Conservation (phyloP, 371 early-diverging fungal species). For the Blakeslea trispora region DNA sequence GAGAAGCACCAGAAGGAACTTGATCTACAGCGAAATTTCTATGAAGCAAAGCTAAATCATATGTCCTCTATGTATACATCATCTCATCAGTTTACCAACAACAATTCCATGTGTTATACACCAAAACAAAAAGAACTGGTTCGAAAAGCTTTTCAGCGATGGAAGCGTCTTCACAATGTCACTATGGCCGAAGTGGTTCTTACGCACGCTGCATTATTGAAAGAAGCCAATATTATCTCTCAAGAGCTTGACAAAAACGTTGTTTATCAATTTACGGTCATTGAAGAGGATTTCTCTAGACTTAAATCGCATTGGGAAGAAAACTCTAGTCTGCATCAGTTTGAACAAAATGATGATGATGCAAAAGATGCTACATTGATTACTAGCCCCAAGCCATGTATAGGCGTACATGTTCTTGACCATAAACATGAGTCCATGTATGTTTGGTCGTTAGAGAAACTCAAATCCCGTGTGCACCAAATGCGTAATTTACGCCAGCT, state of each 20-base stretch:
- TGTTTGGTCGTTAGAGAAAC: conserved; percentile 72
- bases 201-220: conserved; percentile 71
- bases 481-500: conserved; percentile 80
- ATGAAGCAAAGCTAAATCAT: conserved; percentile 57
- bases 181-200: conserved; percentile 74
- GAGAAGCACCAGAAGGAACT: conserved; percentile 59
- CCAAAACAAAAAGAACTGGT: conserved; percentile 37
- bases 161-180: conserved; percentile 69
- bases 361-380: conserved; percentile 36
- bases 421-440: conserved; percentile 69
- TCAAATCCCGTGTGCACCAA: conserved; percentile 63
- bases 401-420: conserved; percentile 75
- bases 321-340: conserved; percentile 50
- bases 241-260: conserved; percentile 78
- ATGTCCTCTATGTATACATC: conserved; percentile 45
- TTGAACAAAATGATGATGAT: conserved; percentile 51
- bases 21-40: conserved; percentile 55
- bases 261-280: conserved; percentile 78
- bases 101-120: conserved; percentile 37
- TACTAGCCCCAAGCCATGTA: conserved; percentile 50
- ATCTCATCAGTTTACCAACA: conserved; percentile 2
- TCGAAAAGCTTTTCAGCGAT: conserved; percentile 32
- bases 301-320: conserved; percentile 69
- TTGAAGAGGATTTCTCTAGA: conserved; percentile 57
- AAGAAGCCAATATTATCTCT: conserved; percentile 88